phyloP scores from a whole-genome alignment of 2,329 filamentous ascomycete genomes.

The Chaetomiaceae sp. region DNA sequence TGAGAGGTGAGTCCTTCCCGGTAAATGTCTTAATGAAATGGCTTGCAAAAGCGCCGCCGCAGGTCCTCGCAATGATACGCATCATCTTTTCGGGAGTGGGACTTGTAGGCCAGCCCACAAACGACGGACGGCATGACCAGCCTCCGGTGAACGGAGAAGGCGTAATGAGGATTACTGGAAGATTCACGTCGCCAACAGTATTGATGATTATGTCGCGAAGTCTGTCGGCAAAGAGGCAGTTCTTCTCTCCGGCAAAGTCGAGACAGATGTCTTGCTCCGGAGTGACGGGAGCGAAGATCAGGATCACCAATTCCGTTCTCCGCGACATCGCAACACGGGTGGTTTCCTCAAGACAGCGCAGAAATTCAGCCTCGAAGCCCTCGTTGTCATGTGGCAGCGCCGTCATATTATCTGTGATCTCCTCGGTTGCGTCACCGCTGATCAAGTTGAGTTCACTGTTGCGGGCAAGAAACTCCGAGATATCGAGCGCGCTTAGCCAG shows the following conservation, averaged over 20 bases:
- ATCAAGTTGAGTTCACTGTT: background rate
- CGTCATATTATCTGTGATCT: background rate
- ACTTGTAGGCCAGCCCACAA: slow-evolving; percentile 1
- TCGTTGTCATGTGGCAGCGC: slow-evolving; percentile 1
- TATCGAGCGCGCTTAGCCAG: slow-evolving; percentile 20
- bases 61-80: slow-evolving; percentile 17
- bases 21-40: slow-evolving; percentile 16
- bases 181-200: slow-evolving; percentile 2
- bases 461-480: slow-evolving; percentile 4
- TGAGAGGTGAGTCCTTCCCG: slow-evolving; percentile 12
- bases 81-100: slow-evolving; percentile 1
- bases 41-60: slow-evolving; percentile 23
- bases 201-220: slow-evolving; percentile 15
- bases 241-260: slow-evolving; percentile 13
- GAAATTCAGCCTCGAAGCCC: background rate
- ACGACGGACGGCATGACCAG: slow-evolving; percentile 23
- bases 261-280: slow-evolving; percentile 23
- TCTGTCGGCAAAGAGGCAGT: slow-evolving; percentile 11
- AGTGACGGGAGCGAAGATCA: slow-evolving; percentile 22
- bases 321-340: slow-evolving; percentile 10
- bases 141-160: slow-evolving; percentile 24
- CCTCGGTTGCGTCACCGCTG: background rate
- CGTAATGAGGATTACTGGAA: slow-evolving; percentile 19
- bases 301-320: slow-evolving; percentile 15
- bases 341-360: slow-evolving; percentile 5